Base-by-base conservation (phyloP, 495 filamentous ascomycete genomes). In the Haplographium delicatum region DNA sequence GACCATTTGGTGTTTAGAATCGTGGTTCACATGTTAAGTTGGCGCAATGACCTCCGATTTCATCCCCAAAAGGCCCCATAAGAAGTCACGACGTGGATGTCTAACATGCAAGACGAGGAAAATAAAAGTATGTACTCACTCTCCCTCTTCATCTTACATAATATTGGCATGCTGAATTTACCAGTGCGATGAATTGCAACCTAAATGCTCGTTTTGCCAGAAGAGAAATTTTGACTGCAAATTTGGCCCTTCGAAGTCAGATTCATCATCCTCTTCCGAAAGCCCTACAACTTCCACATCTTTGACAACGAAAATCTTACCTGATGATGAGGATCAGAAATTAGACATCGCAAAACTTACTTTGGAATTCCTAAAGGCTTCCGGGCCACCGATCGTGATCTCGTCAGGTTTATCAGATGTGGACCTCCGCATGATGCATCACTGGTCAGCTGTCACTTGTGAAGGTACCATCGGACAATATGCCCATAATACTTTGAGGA, bases 141-240 rank as follows among this genome's bases (percentile, higher is more conserved):
- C 26, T 18, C 18, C 25, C 26, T 10, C 18, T 31, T 16, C 16
- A 16, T 22, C 38, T n/a, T 11, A 15, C 13, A 9, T 23, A 4
- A 34, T 34, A 46, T 9, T 50, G 1, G 30, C 48, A 16, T 50
- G 22, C 38, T 35, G 27, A 1, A 9, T 19, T 20, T 16, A 2
- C 5, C 65, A 78, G 65, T 78, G 75, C 49, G 74, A 79, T 57
- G 74, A 79, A 53, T 57, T 39, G 7, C 67, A 66, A 20, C 74
- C 75, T 0, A 47, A 57, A n/a, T 79, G 75, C 51, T 62, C 62
- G 22, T 57, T 65, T 39, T 79, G 75, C 49, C 60, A 53, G 23
- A 62, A 68, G 54, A 64, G 73, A 43, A 66, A 65, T 30, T 66
- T 72, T 26, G 59, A 49, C 2, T 79, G 73, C 49, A 51, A 67